A percentile compares a stretch with the other conserved stretches of the same genome.
Evolutionary conservation across 352 stramenopile genomes (phyloP).

Genomic region (Aphanomyces cochlioides): DNA sequence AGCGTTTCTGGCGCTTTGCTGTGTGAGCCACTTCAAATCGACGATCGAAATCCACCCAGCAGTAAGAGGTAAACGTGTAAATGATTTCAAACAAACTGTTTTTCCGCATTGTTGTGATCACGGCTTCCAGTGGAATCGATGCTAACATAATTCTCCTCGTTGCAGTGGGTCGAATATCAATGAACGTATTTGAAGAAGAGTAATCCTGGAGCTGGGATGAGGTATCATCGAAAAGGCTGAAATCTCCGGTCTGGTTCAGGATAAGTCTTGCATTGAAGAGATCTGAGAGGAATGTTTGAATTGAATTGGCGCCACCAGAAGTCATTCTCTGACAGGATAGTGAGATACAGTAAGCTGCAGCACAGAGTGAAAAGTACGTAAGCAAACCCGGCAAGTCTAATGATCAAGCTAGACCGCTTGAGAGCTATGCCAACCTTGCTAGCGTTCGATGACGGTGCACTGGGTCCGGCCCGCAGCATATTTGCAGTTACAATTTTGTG

Average conservation of each 20-base stretch:
- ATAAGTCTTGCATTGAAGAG: conserved; percentile 4
- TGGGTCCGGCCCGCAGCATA: too few relatives aligned
- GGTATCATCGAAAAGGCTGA: neutral
- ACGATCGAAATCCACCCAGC: conserved; percentile 26
- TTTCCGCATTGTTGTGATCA: neutral
- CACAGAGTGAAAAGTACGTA: too few relatives aligned
- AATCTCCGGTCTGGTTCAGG: neutral
- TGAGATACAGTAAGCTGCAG: too few relatives aligned
- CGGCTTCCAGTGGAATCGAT: neutral
- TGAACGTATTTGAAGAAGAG: neutral
- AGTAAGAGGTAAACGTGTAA: neutral
- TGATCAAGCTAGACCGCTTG: too few relatives aligned
- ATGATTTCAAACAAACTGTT: conserved; percentile 16
- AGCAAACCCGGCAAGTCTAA: too few relatives aligned
- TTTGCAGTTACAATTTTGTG: too few relatives aligned
- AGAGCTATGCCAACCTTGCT: too few relatives aligned
- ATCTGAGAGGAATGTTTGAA: conserved; percentile 22
- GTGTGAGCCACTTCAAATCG: neutral
- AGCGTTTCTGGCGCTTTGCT: neutral
- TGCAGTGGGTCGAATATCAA: conserved; percentile 7
- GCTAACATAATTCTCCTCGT: neutral
- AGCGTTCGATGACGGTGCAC: too few relatives aligned
- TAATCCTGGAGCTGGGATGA: conserved; percentile 2
- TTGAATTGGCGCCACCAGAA: conserved; percentile 28
- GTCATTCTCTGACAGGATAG: neutral